Evolutionary conservation across 1,139 yeast species (phyloP), one percentile per base, ranked within the genome.

Genomic region (Yamadazyma epiphylla): DNA sequence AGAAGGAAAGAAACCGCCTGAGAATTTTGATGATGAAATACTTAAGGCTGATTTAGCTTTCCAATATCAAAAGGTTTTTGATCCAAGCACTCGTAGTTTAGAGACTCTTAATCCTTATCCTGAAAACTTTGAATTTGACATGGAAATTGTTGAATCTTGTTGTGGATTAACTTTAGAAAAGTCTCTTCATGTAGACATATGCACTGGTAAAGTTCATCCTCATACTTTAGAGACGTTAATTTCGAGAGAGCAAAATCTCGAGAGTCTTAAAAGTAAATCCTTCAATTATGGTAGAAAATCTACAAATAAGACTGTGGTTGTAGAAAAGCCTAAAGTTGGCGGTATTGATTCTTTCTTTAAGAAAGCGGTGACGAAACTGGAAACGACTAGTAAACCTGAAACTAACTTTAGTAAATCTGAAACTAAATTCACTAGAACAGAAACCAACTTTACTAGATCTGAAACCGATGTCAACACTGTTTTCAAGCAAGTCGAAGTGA

Each of bases 51-150:
- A 77, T 42, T 62, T 80, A 31, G 94, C 97, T 9, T 94, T 94
- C 53, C 82, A 74, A 48, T 85, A 67, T 54, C 97, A 88, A 53
- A 71, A 95, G 39, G 96, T 94, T 0, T 91, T 77, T 53, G 76
- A 89, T 49, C 94, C 96, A 0, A 31, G 53, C 3, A 42, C 50
- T 1, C 54, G 67, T 27, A 36, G 46, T 21, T 56, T 88, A 16
- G 65, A 70, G 1, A 75, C 86, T 26, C 64, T 89, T 42, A 77
- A 76, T 43, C 75, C 71, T 5, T 61, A 80, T 20, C 80, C 83
- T 0, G 58, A 54, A 1, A 61, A 53, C 5, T 47, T 64, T 17
- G 46, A 39, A 3, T 31, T 40, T n/a, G 62, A 43, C 38, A 49
- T 37, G 37, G 65, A 63, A n/a, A 50, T 60, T 8, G 55, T 80